Base-by-base conservation (phyloP, 768 basidiomycete genomes). In the Amanita jacksonii region DNA sequence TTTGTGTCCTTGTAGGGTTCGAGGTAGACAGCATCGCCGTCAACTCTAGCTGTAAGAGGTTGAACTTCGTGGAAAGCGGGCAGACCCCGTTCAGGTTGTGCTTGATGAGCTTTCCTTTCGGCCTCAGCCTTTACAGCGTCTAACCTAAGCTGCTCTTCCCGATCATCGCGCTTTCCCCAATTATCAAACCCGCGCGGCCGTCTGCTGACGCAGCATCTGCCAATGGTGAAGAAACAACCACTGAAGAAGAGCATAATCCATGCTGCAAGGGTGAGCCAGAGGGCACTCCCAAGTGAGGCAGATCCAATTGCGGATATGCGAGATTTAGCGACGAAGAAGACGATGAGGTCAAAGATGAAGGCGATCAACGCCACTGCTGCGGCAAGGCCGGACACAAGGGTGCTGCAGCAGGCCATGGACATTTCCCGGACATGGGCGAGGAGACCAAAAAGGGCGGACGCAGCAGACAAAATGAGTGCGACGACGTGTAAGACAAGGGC, bases 401-500 rank as follows among this genome's bases (percentile, higher is more conserved):
- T 81, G 53, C 85, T 87, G 64, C 77, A 83, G 58, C 85, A 90
- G 23, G 74, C 68, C 83, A 87, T 89, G 45, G 85, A 76, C 73
- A 88, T 80, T 59, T 89, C 84, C 10, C 84, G 80, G 46, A 94
- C 71, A 56, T 94, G 90, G 1, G 91, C 88, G 27, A 96, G 73
- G 13, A 93, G 73, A 31, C 91, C 92, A 51, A 94, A 86, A 27
- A 92, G 41, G 22, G 86, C 71, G 2, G 88, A 76, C 20, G 76
- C 67, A 10, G 73, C 82, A 7, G 89, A 76, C 27, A 85, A 71
- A 9, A 62, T 75, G 45, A 97, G 78, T 12, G 89, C 94, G 46
- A 91, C 79, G 48, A 96, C 79, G 58, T 98, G 93, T 12, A 98
- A 73, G 50, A 97, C 79, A 51, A 99, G 79, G 18, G 80, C 81